Evolutionary conservation across 2,329 filamentous ascomycete species (phyloP), one percentile per base, ranked within the genome.

Genomic region (Colletotrichum lentis): DNA sequence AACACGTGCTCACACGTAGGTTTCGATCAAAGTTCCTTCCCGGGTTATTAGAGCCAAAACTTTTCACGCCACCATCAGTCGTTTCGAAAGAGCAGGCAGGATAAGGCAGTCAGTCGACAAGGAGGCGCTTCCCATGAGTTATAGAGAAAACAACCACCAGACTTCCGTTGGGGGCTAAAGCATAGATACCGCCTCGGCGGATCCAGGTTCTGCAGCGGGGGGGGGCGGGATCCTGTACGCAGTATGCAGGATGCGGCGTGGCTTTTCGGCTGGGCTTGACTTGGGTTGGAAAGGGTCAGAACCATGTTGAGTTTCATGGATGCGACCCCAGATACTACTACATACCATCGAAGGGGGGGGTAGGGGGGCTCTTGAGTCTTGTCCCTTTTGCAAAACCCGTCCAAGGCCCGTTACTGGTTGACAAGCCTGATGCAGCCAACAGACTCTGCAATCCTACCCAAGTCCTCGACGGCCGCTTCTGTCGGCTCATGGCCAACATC

Each of bases 321-420:
- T 69, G 62, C 39, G 52, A 68, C 62, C 62, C 50, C 47, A 56
- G 62, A 65, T 50, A 61, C 65, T 47, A 39, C 16, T 27, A 20
- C 22, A 31, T 56, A 27, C 24, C 24, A 3, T 5, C 27, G 27
- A 31, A 31, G 8, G 7, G 27, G 27, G 50, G 55, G 44, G 46
- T 44, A 35, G 20, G n/a, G n/a, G n/a, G n/a, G n/a, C n/a, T n/a
- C n/a, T 43, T 37, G 16, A 52, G 22, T 24, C 20, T 60, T 41
- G 27, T 31, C 27, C 8, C 27, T 2, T 31, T 31, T 7, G 27
- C 35, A 22, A 49, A 1, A 11, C 18, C 3, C 20, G 16, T 43
- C 31, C 7, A 41, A 27, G 35, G 3, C 20, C 41, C 20, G 57
- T 46, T 46, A 60, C 56, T 49, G 12, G 2, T 7, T 7, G n/a